Evolutionary conservation across 345 rosid genomes (phyloP).

Genomic region (Pugionium dolabratum): DNA sequence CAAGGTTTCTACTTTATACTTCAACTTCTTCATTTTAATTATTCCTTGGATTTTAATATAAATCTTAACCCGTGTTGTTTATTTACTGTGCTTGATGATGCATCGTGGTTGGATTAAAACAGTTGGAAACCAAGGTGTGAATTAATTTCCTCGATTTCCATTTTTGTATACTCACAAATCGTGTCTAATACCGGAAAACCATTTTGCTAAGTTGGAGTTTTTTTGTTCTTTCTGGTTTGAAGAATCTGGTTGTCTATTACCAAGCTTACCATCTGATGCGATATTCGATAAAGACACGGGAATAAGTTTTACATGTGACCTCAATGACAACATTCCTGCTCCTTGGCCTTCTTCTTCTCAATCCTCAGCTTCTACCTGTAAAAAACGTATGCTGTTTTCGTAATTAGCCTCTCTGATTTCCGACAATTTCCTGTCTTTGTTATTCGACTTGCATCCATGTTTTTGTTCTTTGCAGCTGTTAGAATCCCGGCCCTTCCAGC

Average conservation of each 20-base stretch:
- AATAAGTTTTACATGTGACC: slow-evolving; percentile 92
- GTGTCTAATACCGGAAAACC: not conserved
- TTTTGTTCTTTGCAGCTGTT: slow-evolving; percentile 53
- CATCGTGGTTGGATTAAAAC: slow-evolving; percentile 35
- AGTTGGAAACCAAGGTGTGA: slow-evolving; percentile 72
- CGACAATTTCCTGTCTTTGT: not conserved
- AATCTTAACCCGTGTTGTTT: not conserved
- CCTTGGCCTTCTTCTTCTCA: slow-evolving; percentile 77
- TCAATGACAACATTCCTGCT: slow-evolving; percentile 95
- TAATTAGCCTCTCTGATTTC: not conserved
- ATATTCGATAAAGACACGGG: slow-evolving; percentile 73
- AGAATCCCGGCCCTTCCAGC: slow-evolving; percentile 95
- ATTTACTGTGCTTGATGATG: slow-evolving; percentile 2
- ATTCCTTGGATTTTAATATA: not conserved
- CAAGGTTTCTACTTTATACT: slow-evolving; percentile 61
- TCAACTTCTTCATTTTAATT: not conserved
- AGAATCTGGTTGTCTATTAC: slow-evolving; percentile 94
- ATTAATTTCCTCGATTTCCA: not conserved
- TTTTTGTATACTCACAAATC: not conserved
- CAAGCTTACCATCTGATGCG: slow-evolving; percentile 97
- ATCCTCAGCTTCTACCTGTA: slow-evolving; percentile 67
- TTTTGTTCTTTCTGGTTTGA: slow-evolving; percentile 20
- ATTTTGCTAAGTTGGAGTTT: slow-evolving; percentile 16
- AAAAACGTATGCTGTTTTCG: slow-evolving; percentile 55
- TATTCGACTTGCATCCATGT: not conserved